Base-by-base conservation (phyloP, 108 stramenopile species). In the Cyclostephanos tholiformis region DNA sequence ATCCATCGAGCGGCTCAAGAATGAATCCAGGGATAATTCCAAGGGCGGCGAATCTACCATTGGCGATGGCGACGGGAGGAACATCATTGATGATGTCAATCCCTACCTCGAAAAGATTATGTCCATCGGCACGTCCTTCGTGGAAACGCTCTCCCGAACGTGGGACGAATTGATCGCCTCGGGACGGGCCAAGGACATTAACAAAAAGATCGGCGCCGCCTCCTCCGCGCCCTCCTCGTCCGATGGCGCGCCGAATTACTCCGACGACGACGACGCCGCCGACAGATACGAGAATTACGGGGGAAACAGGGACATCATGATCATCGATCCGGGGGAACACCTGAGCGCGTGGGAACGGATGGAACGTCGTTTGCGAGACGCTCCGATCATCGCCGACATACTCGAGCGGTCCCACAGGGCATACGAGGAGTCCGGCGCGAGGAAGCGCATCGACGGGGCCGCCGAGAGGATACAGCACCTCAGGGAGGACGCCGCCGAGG, bases 291-390 rank as follows among this genome's bases (percentile, higher is more conserved):
- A 85, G 53, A 63, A 79, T 51, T 96, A 94, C 75, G 85, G 80
- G 27, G 95, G 95, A 9, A 80, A 88, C 12, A 88, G 81, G 20
- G 88, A 85, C 51, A 84, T 97, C 58, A 94, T 97, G 96, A 84
- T 97, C 36, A 96, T 98, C 66, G 95, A 97, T 67, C 87, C 88
- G 65, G 88, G 95, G 35, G 92, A 96, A 56, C 81, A 93, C 64
- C 83, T 95, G 76, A 90, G 83, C 68, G 95, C 96, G 22, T 99
- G 95, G 96, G 96, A 97, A 74, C 74, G 92, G 70, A 92, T 99
- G 90, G 90, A 93, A 72, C 88, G 85, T 55, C 85, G 96, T 39
- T 82, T 99, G 69, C 82, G 82, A 27, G 94, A 97, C 68, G 94
- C 98, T 1, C 98, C 97, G 36, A 94, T 99, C 63, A 97, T 99